Percentiles rank a stretch among this genome's conserved stretches.
Conservation (phyloP, 345 rosid species). For the Pseudoturritis turrita region DNA sequence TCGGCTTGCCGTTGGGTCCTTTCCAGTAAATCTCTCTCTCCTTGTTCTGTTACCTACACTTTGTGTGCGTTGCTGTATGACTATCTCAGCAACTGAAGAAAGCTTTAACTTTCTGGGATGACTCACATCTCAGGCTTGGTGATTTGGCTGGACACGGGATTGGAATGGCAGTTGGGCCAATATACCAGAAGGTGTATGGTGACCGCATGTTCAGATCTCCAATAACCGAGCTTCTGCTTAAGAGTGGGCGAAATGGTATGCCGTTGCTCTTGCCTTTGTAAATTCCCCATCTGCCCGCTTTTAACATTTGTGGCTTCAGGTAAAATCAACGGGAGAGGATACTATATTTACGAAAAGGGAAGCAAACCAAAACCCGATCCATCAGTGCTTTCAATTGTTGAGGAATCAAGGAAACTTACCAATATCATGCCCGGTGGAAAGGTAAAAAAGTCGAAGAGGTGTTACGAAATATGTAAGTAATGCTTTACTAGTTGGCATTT, state of each 20-base stretch:
- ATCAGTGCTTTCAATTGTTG: constrained; percentile 61
- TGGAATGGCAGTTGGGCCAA: constrained; percentile 54
- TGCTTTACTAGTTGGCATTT: not conserved
- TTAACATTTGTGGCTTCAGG: constrained; percentile 39
- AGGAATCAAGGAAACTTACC: constrained; percentile 61
- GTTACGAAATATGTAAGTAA: not conserved
- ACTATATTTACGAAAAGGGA: constrained; percentile 76
- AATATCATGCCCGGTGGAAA: constrained; percentile 90
- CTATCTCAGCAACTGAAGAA: constrained; percentile 4
- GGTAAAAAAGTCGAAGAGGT: constrained; percentile 39
- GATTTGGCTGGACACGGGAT: constrained; percentile 92
- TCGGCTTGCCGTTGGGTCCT: constrained; percentile 95
- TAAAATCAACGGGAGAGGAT: constrained; percentile 85
- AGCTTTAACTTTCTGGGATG: not conserved
- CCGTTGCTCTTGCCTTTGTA: not conserved
- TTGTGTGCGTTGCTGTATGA: constrained; percentile 10
- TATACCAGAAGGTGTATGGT: constrained; percentile 56
- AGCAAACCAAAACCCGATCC: constrained; percentile 82
- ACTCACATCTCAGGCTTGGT: constrained; percentile 58
- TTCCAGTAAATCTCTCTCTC: constrained; percentile 63
- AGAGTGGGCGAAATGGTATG: constrained; percentile 80
- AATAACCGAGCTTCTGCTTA: constrained; percentile 59
- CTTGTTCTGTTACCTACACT: not conserved
- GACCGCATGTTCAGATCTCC: constrained; percentile 64
- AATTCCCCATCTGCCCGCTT: not conserved